A percentile compares a stretch with the other conserved stretches of the same genome.
Evolutionary conservation across 371 early-diverging fungal species (phyloP).

Genomic region (Chytridium lagenaria): DNA sequence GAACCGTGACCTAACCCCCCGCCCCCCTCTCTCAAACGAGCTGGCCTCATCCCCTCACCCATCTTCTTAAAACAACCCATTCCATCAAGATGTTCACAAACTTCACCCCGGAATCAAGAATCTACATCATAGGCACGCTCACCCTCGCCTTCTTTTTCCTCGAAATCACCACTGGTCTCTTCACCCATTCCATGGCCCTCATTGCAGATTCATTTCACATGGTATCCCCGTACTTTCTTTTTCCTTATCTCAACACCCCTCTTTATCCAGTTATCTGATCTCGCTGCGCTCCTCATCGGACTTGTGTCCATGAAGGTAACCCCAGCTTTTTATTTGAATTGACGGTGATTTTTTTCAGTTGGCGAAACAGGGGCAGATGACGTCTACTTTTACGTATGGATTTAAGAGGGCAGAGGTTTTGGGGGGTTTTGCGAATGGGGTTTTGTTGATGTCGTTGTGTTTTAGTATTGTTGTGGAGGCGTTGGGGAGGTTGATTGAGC

Average conservation of each 20-base stretch:
- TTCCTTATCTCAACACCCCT: background rate
- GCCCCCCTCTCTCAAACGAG: no score
- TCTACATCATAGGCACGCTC: slow-evolving; percentile 17
- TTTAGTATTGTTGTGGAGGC: slow-evolving; percentile 32
- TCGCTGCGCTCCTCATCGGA: slow-evolving; percentile 22
- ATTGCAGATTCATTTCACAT: slow-evolving; percentile 34
- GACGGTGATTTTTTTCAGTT: background rate
- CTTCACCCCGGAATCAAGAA: background rate
- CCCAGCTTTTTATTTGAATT: background rate
- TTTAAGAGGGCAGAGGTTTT: slow-evolving; percentile 23
- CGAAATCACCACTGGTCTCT: slow-evolving; percentile 21
- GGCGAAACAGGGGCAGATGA: background rate
- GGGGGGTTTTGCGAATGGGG: slow-evolving; percentile 30
- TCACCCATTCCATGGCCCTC: slow-evolving; percentile 26
- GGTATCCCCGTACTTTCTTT: slow-evolving; percentile 2
- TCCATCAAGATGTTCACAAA: no score
- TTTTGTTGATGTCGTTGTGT: slow-evolving; percentile 24
- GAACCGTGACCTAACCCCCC: no score
- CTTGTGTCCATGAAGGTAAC: slow-evolving; percentile 22
- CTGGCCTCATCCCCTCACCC: no score
- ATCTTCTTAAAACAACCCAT: no score
- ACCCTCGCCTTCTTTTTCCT: slow-evolving; percentile 26
- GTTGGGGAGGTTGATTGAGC: slow-evolving; percentile 23
- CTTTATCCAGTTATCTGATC: slow-evolving; percentile 40
- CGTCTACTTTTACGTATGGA: slow-evolving; percentile 43